A percentile compares a stretch with the other conserved stretches of the same genome.
Conservation (phyloP, 148 eudicot genomes). For the Rhododendron mucronatum region DNA sequence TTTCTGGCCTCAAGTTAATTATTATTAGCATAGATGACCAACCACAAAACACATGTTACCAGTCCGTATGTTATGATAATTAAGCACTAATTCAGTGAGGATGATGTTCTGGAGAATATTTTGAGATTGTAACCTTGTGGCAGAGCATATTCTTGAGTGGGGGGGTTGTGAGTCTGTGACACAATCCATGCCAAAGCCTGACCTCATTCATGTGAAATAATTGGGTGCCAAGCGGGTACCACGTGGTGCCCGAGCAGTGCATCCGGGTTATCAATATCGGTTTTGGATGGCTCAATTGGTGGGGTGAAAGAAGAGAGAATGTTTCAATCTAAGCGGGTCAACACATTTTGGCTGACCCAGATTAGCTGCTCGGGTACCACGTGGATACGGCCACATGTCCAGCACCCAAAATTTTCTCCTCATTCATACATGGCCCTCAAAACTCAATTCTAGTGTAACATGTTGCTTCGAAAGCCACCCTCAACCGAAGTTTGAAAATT, state of each 20-base stretch:
- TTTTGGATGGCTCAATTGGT: no score
- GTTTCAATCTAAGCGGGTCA: no score
- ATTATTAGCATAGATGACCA: no score
- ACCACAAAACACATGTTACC: neutral
- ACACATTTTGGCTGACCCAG: no score
- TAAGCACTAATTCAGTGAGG: neutral
- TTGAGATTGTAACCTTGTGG: neutral
- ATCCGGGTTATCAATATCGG: no score
- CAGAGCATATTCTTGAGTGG: neutral
- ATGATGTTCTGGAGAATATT: neutral
- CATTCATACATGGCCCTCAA: neutral
- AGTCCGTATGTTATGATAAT: neutral
- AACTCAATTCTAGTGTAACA: neutral
- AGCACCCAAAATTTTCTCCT: neutral
- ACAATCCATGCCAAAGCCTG: neutral
- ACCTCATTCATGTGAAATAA: slow-evolving; percentile 4
- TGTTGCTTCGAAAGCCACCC: neutral
- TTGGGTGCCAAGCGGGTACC: no score
- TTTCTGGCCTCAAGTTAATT: no score
- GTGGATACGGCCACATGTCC: no score
- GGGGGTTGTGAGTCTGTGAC: neutral
- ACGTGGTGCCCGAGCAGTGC: no score
- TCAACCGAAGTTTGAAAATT: neutral
- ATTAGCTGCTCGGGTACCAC: no score
- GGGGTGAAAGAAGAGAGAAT: no score